Percentiles rank a stretch among this genome's conserved stretches.
phyloP scores from a whole-genome alignment of 768 basidiomycete species.

The Mycena kentingensis region DNA sequence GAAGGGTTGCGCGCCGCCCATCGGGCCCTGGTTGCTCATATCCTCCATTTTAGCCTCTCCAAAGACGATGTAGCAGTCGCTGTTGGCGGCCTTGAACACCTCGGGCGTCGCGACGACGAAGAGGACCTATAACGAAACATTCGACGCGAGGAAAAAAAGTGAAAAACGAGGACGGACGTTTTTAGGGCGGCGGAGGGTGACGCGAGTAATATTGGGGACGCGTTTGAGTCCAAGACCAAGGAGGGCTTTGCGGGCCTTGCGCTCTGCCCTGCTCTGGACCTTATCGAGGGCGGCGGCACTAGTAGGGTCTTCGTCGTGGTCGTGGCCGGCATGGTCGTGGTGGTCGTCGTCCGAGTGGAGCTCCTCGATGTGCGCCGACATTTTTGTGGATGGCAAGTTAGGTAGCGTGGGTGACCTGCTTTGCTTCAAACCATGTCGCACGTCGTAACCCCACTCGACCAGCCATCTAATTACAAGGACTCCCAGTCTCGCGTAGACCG shows the following conservation, averaged over 20 bases:
- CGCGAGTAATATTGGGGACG: conserved; percentile 90
- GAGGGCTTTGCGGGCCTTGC: conserved; percentile 94
- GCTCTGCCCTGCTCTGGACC: conserved; percentile 91
- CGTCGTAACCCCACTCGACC: conserved; percentile 82
- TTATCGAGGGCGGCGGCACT: conserved; percentile 86
- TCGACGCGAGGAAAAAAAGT: not conserved
- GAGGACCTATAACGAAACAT: conserved; percentile 58
- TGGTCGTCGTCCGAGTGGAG: conserved; percentile 57
- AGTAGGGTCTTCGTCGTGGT: conserved; percentile 79
- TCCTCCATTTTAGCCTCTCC: conserved; percentile 98
- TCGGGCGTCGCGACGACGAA: conserved; percentile 93
- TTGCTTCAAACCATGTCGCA: conserved; percentile 72
- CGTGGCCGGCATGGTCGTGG: conserved; percentile 56
- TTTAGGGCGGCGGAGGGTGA: conserved; percentile 93
- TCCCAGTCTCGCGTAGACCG: conserved; percentile 83
- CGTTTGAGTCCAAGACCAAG: conserved; percentile 89
- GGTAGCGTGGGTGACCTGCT: no score
- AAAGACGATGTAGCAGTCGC: conserved; percentile 98
- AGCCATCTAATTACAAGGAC: conserved; percentile 97
- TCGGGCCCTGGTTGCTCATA: conserved; percentile 77
- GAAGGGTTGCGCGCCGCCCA: conserved; percentile 80
- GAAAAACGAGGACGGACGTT: conserved; percentile 55
- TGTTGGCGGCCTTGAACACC: conserved; percentile 96
- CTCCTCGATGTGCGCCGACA: no score
- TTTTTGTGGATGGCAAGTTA: no score